Evolutionary conservation across 108 stramenopile species (phyloP), one percentile per base, ranked within the genome.

Genomic region (Skeletonema potamos): DNA sequence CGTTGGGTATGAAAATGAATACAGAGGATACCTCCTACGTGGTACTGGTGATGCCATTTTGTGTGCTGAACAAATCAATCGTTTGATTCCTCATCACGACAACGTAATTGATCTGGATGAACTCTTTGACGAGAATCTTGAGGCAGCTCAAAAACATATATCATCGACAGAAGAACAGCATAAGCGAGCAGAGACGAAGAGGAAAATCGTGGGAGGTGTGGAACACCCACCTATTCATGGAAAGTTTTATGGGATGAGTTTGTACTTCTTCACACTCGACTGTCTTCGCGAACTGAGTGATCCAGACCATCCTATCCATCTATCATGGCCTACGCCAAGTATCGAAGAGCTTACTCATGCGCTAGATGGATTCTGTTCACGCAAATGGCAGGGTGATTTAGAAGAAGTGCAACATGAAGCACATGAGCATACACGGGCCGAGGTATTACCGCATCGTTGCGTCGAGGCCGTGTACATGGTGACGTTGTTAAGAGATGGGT

Each of bases 251-350:
- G 96, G 92, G 62, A 97, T 97, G 94, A 89, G 88, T 30, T 77
- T 97, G 9, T 97, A 91, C 72, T 97, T 92, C 75, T 97, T 93
- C 64, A 80, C 96, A 15, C 74, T 95, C 54, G 96, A 97, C 68
- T 94, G 96, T 61, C 79, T 97, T 0, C 85, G 96, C 6, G 91
- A 89, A 56, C 70, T 96, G 5, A 85, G 87, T 7, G 69, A 86
- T 58, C 86, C 87, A 13, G 67, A 84, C 43, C 69, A 85, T 34
- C 79, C 86, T 10, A 90, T 85, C 13, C 85, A 91, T 61, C 72
- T 72, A 20, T 80, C 87, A 22, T 96, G 95, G 95, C 95, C 95
- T 17, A 92, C 79, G 29, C 95, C 95, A 13, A 87, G 76, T 59
- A 91, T 93, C 20, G 77, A 88, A 34, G 92, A 96, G 44, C 44